These are phyloP conservation scores for Linum lewisii DNA, from an alignment of 345 rosid species.

Conservation along the genomic window DNA sequence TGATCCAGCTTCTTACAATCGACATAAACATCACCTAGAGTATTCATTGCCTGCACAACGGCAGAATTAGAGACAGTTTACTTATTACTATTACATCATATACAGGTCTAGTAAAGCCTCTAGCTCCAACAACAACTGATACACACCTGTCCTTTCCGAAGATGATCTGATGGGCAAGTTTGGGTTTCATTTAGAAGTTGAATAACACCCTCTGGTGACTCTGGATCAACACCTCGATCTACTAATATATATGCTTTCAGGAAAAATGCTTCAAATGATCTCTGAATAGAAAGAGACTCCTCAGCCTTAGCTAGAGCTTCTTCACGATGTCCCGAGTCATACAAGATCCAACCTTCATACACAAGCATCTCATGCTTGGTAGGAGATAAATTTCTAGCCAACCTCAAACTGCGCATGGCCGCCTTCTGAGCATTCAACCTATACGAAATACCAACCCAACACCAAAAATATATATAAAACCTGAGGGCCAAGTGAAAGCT, in stretches of 20 bases:
- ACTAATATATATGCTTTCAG: conserved; percentile 91
- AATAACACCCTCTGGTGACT: conserved; percentile 57
- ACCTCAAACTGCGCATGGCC: conserved; percentile 77
- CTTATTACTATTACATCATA: not conserved
- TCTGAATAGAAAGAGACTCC: conserved; percentile 72
- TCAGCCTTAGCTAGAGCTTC: conserved; percentile 93
- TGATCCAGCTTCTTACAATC: conserved; percentile 85
- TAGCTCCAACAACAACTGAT: not conserved
- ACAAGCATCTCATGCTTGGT: conserved; percentile 82
- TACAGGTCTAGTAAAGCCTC: too few species aligned
- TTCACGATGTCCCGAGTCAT: conserved; percentile 88
- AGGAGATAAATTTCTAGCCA: conserved; percentile 81
- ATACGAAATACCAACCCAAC: not conserved
- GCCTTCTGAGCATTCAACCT: conserved; percentile 93
- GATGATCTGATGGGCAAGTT: conserved; percentile 92
- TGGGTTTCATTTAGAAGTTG: conserved; percentile 88
- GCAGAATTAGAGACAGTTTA: not conserved
- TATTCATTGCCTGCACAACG: conserved; percentile 68
- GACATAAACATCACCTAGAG: conserved; percentile 73
- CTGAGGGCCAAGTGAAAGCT: not conserved
- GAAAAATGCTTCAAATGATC: conserved; percentile 97
- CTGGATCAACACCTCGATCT: conserved; percentile 54
- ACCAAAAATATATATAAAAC: too few species aligned
- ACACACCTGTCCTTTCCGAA: conserved; percentile 95
- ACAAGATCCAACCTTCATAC: conserved; percentile 92